Conservation (phyloP, 345 rosid species). For the Melaleuca alternifolia region DNA sequence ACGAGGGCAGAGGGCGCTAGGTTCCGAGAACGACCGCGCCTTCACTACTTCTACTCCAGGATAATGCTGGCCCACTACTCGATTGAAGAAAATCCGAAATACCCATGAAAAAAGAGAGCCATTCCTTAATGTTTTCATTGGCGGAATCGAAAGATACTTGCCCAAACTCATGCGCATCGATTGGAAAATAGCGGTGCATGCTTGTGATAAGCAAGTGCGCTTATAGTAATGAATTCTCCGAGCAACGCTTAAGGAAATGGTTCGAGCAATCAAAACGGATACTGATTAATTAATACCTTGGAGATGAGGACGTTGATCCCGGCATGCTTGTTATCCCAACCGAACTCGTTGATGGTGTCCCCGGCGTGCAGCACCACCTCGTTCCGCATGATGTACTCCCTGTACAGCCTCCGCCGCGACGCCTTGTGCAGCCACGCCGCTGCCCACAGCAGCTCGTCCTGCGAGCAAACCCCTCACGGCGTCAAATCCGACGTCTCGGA, state of each 20-base stretch:
- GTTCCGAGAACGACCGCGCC: background rate
- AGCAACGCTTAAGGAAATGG: background rate
- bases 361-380: slow-evolving; percentile 78
- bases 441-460: slow-evolving; percentile 98
- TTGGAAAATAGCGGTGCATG: background rate
- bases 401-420: slow-evolving; percentile 51
- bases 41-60: background rate
- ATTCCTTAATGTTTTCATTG: background rate
- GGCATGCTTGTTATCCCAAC: slow-evolving; percentile 97
- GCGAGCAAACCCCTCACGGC: background rate
- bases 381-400: slow-evolving; percentile 75
- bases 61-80: background rate
- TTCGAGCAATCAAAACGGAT: background rate
- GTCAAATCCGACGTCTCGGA: background rate
- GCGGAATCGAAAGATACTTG: background rate
- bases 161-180: background rate
- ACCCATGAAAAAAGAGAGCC: background rate
- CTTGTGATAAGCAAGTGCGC: background rate
- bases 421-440: slow-evolving; percentile 98
- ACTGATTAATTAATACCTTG: slow-evolving; percentile 32
- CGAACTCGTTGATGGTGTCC: slow-evolving; percentile 82
- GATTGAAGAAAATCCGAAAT: background rate
- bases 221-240: background rate
- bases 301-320: slow-evolving; percentile 93
- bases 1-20: background rate